Base-by-base conservation (phyloP, 257 asterid genomes). In the Solanum virginianum region DNA sequence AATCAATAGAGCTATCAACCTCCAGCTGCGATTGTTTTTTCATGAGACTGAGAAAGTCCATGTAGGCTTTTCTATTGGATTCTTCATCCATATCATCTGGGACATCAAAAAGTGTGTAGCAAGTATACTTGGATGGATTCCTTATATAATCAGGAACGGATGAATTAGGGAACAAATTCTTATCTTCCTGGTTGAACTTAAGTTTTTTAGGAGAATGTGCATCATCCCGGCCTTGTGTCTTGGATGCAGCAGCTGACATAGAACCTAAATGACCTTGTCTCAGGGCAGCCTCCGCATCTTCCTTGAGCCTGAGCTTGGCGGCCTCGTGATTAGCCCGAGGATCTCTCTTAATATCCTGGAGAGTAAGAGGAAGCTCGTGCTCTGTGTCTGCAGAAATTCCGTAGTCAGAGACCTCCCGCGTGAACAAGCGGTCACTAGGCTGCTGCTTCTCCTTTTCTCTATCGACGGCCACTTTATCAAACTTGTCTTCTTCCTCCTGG, bases 401-500 rank as follows among this genome's bases (percentile, higher is more conserved):
- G 60, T 92, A 91, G 47, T 91, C 96, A 51, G 87, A 90, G 56
- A 51, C 89, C 18, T 91, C 90, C 84, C 69, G 88, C 93, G 89
- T 84, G 57, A 90, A 96, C 41, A 90, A 1, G 84, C 92, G 93
- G 84, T 92, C 95, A 75, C 90, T 88, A 77, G 63, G 60, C 65
- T 26, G 82, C 3, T 77, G 82, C 82, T 77, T 49, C 18, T 70
- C 84, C 53, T 89, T 84, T 60, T 88, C 91, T 65, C 75, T 71
- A 84, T 95, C 97, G 45, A 89, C 90, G 17, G 99, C 98, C 84
- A 93, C 92, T 90, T 92, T 93, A 89, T 96, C 99, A 85, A 70
- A 93, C 89, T 92, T 92, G 77, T 96, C 97, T 91, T 95, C 98
- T 90, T 96, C 99, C 75, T 96, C 98, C 98, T 94, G 90, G 15